Percentiles rank a stretch among this genome's conserved stretches.
Conservation (phyloP, 2,329 filamentous ascomycete species). For the Juglanconis juglandina region DNA sequence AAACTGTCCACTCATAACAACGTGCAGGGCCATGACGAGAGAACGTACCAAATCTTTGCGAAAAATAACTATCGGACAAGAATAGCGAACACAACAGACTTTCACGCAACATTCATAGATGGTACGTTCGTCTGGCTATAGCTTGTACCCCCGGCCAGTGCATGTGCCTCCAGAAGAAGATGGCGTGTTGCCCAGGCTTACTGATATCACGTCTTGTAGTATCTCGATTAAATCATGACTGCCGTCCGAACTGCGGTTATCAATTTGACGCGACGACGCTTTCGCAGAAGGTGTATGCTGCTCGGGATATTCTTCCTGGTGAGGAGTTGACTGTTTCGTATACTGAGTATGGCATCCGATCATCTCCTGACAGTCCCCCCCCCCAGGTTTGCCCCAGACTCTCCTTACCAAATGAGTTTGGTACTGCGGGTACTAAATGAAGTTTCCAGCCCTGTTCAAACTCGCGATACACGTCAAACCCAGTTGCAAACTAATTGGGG, state of each 20-base stretch:
- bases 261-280: background rate
- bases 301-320: background rate
- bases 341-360: background rate
- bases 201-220: background rate
- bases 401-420: too few species aligned
- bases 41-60: background rate
- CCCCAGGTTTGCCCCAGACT: background rate
- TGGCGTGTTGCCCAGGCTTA: too few species aligned
- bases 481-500: constrained; percentile 3
- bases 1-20: constrained; percentile 4
- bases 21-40: background rate
- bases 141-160: too few species aligned
- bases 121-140: background rate
- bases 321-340: constrained; percentile 6
- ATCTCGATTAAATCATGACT: constrained; percentile 3
- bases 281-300: constrained; percentile 6
- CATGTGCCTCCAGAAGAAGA: too few species aligned
- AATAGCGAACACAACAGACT: background rate
- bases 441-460: background rate
- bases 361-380: background rate
- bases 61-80: constrained; percentile 6
- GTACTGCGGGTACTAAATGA: background rate
- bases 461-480: background rate
- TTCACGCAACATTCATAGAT: constrained; percentile 7
- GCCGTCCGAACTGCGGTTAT: constrained; percentile 7